Evolutionary conservation across 1,284 basidiomycete genomes (phyloP).

Genomic region (Athelia psychrophila): DNA sequence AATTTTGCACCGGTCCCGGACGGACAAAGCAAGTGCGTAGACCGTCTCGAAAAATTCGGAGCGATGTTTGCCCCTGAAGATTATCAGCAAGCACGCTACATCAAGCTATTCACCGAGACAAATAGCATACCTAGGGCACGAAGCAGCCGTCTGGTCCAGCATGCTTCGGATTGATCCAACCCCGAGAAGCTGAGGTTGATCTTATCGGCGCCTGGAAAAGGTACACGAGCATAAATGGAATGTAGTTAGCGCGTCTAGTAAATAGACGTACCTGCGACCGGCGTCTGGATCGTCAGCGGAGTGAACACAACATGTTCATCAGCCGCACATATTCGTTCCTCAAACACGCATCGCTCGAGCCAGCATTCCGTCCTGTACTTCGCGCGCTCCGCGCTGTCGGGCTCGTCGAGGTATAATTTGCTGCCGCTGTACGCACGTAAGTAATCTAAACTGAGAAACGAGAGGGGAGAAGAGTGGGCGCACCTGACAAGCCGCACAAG

Average conservation of each 20-base stretch:
- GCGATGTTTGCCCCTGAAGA: constrained; percentile 54
- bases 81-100: no score
- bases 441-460: constrained; percentile 4
- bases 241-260: background rate
- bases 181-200: constrained; percentile 68
- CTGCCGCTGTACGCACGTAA: constrained; percentile 46
- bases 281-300: constrained; percentile 52
- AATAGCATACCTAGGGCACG: constrained; percentile 57
- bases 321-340: constrained; percentile 56
- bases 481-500: constrained; percentile 72
- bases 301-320: constrained; percentile 62
- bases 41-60: constrained; percentile 54
- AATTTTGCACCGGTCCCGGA: constrained; percentile 64
- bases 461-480: constrained; percentile 9
- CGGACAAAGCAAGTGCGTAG: constrained; percentile 75
- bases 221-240: background rate
- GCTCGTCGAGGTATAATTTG: constrained; percentile 52
- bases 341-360: constrained; percentile 74
- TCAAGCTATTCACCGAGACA: constrained; percentile 3
- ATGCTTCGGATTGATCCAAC: constrained; percentile 60
- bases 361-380: constrained; percentile 81
- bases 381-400: constrained; percentile 35
- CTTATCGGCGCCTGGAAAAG: constrained; percentile 42
- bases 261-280: constrained; percentile 50
- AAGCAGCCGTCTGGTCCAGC: constrained; percentile 58